These are phyloP conservation scores for Irpex sp. DNA, from an alignment of 1,284 basidiomycete species.

Conservation along the genomic window DNA sequence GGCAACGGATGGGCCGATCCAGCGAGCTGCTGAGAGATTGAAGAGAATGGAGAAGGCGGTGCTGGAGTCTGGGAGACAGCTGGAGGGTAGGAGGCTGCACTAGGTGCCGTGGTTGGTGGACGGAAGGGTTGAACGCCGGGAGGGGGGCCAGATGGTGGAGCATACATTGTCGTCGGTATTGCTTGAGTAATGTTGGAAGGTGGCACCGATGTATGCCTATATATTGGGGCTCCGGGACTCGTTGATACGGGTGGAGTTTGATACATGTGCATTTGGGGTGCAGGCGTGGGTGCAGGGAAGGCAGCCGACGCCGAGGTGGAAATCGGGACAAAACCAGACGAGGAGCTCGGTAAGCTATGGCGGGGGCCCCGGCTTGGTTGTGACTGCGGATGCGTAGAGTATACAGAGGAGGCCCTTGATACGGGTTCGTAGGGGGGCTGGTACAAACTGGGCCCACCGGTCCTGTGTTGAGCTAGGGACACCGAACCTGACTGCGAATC, in stretches of 20 bases:
- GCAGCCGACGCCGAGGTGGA: slow-evolving; percentile 28
- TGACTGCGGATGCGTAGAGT: neutral
- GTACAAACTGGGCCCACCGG: slow-evolving; percentile 34
- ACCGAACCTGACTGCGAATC: slow-evolving; percentile 30
- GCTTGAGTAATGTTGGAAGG: neutral
- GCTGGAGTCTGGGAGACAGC: slow-evolving; percentile 28
- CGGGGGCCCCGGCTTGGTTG: slow-evolving; percentile 40
- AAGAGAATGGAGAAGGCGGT: slow-evolving; percentile 28
- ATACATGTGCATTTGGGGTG: slow-evolving; percentile 12
- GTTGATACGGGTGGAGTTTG: slow-evolving; percentile 3
- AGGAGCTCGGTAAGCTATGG: slow-evolving; percentile 60
- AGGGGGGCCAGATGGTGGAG: slow-evolving; percentile 2
- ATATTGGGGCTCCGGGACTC: slow-evolving; percentile 2
- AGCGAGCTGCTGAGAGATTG: slow-evolving; percentile 16
- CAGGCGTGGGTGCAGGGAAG: slow-evolving; percentile 22
- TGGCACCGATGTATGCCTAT: neutral
- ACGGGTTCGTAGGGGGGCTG: slow-evolving; percentile 49
- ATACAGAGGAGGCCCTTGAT: neutral
- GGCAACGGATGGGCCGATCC: slow-evolving; percentile 23
- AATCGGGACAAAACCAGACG: slow-evolving; percentile 61
- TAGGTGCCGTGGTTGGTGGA: slow-evolving; percentile 27
- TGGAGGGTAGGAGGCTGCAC: slow-evolving; percentile 17
- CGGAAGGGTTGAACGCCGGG: slow-evolving; percentile 11
- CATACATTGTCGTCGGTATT: neutral
- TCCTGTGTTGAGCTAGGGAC: slow-evolving; percentile 26